These are phyloP conservation scores for Epichloe gansuensis DNA, from an alignment of 2,329 filamentous ascomycete genomes.

Conservation along the genomic window DNA sequence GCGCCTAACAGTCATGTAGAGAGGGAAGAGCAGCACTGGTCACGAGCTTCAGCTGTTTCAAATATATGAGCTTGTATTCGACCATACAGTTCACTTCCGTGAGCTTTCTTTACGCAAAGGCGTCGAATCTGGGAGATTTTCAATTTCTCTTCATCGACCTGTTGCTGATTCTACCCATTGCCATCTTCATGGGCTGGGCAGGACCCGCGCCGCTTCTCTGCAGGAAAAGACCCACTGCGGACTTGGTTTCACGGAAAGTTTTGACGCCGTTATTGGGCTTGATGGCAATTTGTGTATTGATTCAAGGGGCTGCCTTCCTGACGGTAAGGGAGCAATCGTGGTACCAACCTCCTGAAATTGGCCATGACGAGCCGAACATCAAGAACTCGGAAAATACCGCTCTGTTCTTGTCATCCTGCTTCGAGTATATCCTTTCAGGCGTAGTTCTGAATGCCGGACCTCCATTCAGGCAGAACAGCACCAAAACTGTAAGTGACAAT, in stretches of 20 bases:
- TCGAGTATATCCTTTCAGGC: constrained; percentile 86
- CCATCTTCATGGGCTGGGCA: constrained; percentile 98
- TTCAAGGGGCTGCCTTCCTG: constrained; percentile 64
- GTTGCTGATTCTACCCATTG: constrained; percentile 83
- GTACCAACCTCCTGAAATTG: constrained; percentile 71
- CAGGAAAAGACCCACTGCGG: constrained; percentile 79
- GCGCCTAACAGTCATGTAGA: constrained; percentile 28
- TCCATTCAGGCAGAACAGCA: constrained; percentile 74
- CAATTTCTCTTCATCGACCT: constrained; percentile 97
- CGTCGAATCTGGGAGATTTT: constrained; percentile 91
- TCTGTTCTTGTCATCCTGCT: constrained; percentile 81
- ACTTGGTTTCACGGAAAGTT: constrained; percentile 86
- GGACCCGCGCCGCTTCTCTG: constrained; percentile 67
- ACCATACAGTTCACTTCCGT: constrained; percentile 99
- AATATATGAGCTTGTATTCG: constrained; percentile 98
- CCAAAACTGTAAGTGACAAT: constrained; percentile 58
- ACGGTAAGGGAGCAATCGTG: constrained; percentile 69
- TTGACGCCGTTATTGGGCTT: constrained; percentile 81
- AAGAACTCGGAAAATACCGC: constrained; percentile 89
- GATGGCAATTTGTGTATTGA: constrained; percentile 65
- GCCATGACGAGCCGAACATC: constrained; percentile 70
- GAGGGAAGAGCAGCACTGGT: constrained; percentile 90
- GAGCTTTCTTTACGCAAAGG: constrained; percentile 88
- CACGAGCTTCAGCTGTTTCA: constrained; percentile 99
- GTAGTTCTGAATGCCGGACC: constrained; percentile 83